Evolutionary conservation across 495 filamentous ascomycete species (phyloP), one percentile per base, ranked within the genome.

Genomic region (Lineolata rhizophorae): DNA sequence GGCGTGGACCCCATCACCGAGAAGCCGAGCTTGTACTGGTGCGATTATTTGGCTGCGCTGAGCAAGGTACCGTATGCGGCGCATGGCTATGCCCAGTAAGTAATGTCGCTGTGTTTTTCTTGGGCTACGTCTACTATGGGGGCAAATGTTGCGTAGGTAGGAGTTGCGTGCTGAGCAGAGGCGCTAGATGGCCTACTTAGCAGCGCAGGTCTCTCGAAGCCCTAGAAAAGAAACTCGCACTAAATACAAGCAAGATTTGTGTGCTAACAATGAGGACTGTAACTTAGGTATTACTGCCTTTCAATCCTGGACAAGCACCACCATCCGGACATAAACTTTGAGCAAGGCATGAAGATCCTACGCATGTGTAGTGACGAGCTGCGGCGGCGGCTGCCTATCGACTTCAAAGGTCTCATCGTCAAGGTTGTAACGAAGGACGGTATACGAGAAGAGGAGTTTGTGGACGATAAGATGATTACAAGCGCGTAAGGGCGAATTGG

Each of bases 231-330:
- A n/a, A n/a, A n/a, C n/a, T n/a, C n/a, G 22, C 22, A n/a, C n/a
- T 26, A 26, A 8, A 26, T 26, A 26, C 22, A 8, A 26, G n/a
- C 22, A 8, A 8, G 8, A 8, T n/a, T 26, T 26, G 8, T 26
- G 8, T 26, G 8, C 22, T 26, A 8, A 26, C 3, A 14, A 27
- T 8, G n/a, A n/a, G 11, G 14, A 6, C 8, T 3, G 26, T 8
- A 5, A 11, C 2, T 12, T 37, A 70, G 67, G 60, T 91, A 91
- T 57, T 92, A 92, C 62, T 92, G 83, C 52, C 63, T 95, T 27
- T 90, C 81, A 2, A 84, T 91, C 38, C 68, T 97, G 13, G 87
- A 97, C 58, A 97, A 97, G 57, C 87, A 95, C 44, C 87, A 97
- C 49, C 77, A 95, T 40, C 85, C 87, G 21, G 70, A 94, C 49